These are phyloP conservation scores for Diatrype stigma DNA, from an alignment of 2,329 filamentous ascomycete species.

Conservation along the genomic window DNA sequence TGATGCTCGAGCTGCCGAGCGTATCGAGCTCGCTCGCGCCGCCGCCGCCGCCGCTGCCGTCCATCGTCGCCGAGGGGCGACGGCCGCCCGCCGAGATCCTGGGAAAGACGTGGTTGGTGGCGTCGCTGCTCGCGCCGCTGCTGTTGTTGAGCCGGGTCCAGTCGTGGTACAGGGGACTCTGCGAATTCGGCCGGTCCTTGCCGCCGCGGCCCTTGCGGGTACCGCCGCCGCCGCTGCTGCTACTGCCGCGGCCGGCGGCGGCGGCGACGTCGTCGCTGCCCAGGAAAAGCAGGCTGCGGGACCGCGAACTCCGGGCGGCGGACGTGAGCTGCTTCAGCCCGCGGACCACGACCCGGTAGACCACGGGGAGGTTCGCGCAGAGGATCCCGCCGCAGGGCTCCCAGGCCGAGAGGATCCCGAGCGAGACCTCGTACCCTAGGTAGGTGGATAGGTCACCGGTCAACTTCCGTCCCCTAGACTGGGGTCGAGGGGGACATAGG, in stretches of 20 bases:
- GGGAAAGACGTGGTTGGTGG: background rate
- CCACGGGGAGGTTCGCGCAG: constrained; percentile 22
- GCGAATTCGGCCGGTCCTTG: constrained; percentile 2
- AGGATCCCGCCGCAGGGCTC: constrained; percentile 23
- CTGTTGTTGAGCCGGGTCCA: constrained; percentile 13
- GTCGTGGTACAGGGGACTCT: constrained; percentile 6
- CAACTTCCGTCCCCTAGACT: background rate
- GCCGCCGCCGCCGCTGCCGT: background rate
- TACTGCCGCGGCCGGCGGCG: background rate
- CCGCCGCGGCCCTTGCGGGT: background rate
- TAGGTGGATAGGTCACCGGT: background rate
- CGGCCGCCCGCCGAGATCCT: constrained; percentile 10
- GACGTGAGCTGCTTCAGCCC: constrained; percentile 31
- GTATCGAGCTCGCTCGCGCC: constrained; percentile 4
- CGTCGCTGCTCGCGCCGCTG: constrained; percentile 1
- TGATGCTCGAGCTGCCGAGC: constrained; percentile 7
- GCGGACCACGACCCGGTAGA: constrained; percentile 18
- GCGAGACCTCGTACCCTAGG: constrained; percentile 19
- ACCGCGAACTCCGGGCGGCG: constrained; percentile 3
- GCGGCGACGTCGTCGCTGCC: background rate
- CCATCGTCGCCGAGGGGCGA: too few species aligned
- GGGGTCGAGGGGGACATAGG: background rate
- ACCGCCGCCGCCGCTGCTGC: background rate
- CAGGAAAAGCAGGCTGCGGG: background rate
- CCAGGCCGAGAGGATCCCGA: constrained; percentile 23